Base-by-base conservation (phyloP, 1,284 basidiomycete genomes). In the Papiliotrema terrestris region DNA sequence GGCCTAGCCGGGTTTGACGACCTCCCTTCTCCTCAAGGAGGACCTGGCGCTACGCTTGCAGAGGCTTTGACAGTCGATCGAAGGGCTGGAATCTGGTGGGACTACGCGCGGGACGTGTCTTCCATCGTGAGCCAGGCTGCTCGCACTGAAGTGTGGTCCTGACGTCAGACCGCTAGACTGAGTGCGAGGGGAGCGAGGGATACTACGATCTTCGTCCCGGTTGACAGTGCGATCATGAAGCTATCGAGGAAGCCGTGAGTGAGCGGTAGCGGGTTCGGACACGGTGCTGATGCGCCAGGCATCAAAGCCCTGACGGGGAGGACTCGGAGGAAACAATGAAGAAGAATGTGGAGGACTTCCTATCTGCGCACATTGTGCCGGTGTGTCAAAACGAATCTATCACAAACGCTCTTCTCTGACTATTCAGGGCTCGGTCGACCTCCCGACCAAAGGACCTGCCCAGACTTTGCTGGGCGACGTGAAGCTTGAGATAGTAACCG, bases 201-300 rank as follows among this genome's bases (percentile, higher is more conserved):
- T 47, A 72, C 69, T 17, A 77, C 75, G 0, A 53, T 77, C 26
- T 57, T 77, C 25, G 75, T 77, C 0, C 75, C 75, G 2, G 52
- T 71, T 32, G 73, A 77, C 51, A 61, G 63, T 36, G 73, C 72
- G 0, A 68, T 77, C 50, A 65, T 73, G 52, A 58, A 60, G 9
- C 51, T 75, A 26, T 55, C 68, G 8, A 58, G 61, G 23, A 77
- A 75, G 55, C 75, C 75, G 71, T 73, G 51, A 58, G 71, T 62
- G 14, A 22, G 2, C 22, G 14, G 25, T 11, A n/a, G 37, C 8
- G 29, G 17, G 23, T 3, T 5, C 36, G 13, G 22, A 41, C 25
- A 19, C 22, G 36, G 15, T 37, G 36, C 39, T 52, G n/a, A 52
- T 25, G 25, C 3, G 13, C n/a, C 42, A 61, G 61, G 9, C 66